Evolutionary conservation across 1,284 basidiomycete species (phyloP), one percentile per base, ranked within the genome.

Genomic region (Moesziomyces sp.): DNA sequence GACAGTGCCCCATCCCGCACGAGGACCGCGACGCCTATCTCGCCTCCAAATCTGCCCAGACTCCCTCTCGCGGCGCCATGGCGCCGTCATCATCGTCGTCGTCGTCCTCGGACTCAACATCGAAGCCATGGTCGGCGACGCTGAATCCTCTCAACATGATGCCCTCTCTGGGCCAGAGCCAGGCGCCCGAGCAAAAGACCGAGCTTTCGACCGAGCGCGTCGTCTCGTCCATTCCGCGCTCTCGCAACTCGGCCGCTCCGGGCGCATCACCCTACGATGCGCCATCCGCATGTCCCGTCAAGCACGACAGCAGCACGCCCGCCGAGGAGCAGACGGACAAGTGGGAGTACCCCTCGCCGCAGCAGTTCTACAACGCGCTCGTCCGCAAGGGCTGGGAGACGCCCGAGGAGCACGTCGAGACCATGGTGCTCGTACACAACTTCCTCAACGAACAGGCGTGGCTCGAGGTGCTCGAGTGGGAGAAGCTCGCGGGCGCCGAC

Each of bases 341-440:
- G 50, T 99, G 97, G 97, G 95, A 97, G 82, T 99, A 99, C 85
- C 97, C 97, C 1, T 95, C 93, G 6, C 94, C 96, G 3, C 95
- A 99, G 86, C 96, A 99, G 84, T 99, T 99, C 84, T 96, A 99
- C 85, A 98, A 98, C 84, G 97, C 97, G 0, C 88, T 99, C 8
- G 93, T 93, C 16, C 88, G 95, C 74, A 99, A 99, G 84, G 97
- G 97, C 1, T 95, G 93, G 93, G 94, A 97, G 85, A 97, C 97
- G 4, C 94, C 94, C 0, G 95, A 97, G 85, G 94, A 98, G 82
- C 91, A 94, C 84, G 90, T 99, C 44, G 94, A 96, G 84, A 93
- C 90, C 48, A 97, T 99, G 92, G 97, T 99, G 42, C 90, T 94
- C 58, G 97, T 99, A 42, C 97, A 99, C 85, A 99, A 99, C 84